Percentiles rank a stretch among this genome's conserved stretches.
phyloP scores from a whole-genome alignment of 768 basidiomycete genomes.

The Boletus pseudo-olivaceus region DNA sequence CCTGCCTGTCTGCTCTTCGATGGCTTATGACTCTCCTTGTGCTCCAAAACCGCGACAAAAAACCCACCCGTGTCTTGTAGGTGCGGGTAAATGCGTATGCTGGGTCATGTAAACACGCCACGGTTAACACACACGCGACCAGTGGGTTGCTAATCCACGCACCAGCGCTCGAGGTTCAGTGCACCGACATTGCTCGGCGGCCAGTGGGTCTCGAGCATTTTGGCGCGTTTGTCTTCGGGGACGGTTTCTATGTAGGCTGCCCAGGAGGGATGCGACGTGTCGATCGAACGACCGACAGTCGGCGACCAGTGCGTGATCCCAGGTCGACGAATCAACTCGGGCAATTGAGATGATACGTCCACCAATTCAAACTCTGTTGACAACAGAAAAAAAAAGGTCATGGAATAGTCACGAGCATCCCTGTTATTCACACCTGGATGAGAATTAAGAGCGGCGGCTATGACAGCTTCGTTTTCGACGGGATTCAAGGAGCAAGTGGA shows the following conservation, averaged over 20 bases:
- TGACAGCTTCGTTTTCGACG: constrained; percentile 94
- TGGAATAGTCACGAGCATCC: background rate
- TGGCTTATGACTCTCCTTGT: constrained; percentile 28
- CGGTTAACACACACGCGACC: background rate
- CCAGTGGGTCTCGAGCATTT: constrained; percentile 75
- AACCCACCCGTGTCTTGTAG: constrained; percentile 97
- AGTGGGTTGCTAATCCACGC: constrained; percentile 12
- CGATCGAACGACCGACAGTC: constrained; percentile 52
- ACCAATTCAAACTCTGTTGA: constrained; percentile 68
- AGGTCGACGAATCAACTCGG: constrained; percentile 67
- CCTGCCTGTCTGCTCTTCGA: constrained; percentile 5
- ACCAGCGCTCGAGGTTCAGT: constrained; percentile 75
- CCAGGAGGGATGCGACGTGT: constrained; percentile 55
- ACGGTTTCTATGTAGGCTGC: constrained; percentile 53
- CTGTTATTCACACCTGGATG: constrained; percentile 50
- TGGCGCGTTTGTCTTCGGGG: constrained; percentile 45
- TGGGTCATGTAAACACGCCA: constrained; percentile 26
- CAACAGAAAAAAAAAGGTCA: background rate
- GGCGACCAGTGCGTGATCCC: constrained; percentile 82
- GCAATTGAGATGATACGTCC: constrained; percentile 70
- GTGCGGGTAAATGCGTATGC: constrained; percentile 90
- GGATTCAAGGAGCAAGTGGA: constrained; percentile 98
- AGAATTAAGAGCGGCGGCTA: constrained; percentile 74
- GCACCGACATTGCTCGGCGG: constrained; percentile 63
- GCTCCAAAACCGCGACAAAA: constrained; percentile 88